Evolutionary conservation across 106 monocot species (phyloP), one percentile per base, ranked within the genome.

Genomic region (Narthecium ossifragum): DNA sequence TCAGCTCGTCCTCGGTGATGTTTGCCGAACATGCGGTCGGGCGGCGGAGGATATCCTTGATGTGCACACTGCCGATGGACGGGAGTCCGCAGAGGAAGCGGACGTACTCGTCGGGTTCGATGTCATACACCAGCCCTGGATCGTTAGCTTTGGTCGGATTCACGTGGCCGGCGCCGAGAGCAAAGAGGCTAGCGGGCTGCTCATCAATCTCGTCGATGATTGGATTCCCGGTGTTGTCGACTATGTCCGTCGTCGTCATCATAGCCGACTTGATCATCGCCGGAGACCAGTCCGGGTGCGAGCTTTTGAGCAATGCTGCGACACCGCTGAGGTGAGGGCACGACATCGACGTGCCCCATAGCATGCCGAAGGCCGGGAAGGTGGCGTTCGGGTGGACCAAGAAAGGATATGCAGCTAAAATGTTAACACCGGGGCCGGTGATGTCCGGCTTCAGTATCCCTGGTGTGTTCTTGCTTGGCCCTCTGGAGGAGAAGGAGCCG

Each of bases 161-260:
- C 2, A 81, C 62, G 26, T 75, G 71, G 0, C 80, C 80, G 7
- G 79, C 63, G 1, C 79, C 79, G 23, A 27, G 59, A 0, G 62
- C 74, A 30, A 80, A 74, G 26, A 70, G n/a, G 10, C 9, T 57
- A 5, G 57, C 57, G 0, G 34, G 34, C n/a, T 18, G 3, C 6
- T 9, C 4, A 2, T 22, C 14, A 43, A 18, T 18, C 6, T 57
- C 34, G n/a, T 57, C 57, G 18, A 2, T 7, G 17, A 57, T 57
- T 2, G 7, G 5, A 3, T 57, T 18, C 5, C 57, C 57, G 1
- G 17, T 18, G n/a, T 34, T 6, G 21, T 57, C 57, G 14, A 17
- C 6, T 0, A 2, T 34, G 18, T 22, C 6, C 1, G 57, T 34
- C 7, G 57, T 57, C 33, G 57, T 57, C 57, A 57, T 34, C 27